These are phyloP conservation scores for Phytophthora europaea DNA, from an alignment of 352 stramenopile genomes.

Conservation along the genomic window DNA sequence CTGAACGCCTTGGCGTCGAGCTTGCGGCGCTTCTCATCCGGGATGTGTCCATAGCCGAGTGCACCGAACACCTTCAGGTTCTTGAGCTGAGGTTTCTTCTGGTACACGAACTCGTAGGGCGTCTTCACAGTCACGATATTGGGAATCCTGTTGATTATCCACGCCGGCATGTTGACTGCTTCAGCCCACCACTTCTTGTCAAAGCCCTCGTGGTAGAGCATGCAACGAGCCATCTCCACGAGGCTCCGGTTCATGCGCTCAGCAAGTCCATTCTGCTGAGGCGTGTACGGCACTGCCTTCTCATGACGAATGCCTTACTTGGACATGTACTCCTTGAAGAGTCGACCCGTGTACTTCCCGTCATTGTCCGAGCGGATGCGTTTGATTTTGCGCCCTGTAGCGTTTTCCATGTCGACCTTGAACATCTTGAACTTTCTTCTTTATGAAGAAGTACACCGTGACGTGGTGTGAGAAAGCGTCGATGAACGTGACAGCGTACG, in stretches of 20 bases:
- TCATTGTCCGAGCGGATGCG: not conserved
- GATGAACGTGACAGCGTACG: constrained; percentile 27
- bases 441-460: constrained; percentile 30
- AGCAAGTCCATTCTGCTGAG: constrained; percentile 34
- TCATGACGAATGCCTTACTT: no score
- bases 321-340: no score
- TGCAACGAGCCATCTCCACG: constrained; percentile 24
- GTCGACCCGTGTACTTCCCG: not conserved
- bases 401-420: not conserved
- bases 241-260: constrained; percentile 33
- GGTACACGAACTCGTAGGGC: not conserved
- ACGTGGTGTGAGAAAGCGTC: constrained; percentile 32
- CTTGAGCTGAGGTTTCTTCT: no score
- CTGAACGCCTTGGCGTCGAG: no score
- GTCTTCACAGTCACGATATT: constrained; percentile 20
- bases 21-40: no score
- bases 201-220: constrained; percentile 21
- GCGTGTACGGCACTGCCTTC: no score
- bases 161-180: no score
- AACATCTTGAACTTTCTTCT: not conserved
- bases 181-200: constrained; percentile 5
- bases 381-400: not conserved
- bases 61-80: no score
- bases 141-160: constrained; percentile 20
- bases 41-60: no score